These are phyloP conservation scores for Pestalotiopsis sp. DNA, from an alignment of 2,329 filamentous ascomycete species.

Conservation along the genomic window DNA sequence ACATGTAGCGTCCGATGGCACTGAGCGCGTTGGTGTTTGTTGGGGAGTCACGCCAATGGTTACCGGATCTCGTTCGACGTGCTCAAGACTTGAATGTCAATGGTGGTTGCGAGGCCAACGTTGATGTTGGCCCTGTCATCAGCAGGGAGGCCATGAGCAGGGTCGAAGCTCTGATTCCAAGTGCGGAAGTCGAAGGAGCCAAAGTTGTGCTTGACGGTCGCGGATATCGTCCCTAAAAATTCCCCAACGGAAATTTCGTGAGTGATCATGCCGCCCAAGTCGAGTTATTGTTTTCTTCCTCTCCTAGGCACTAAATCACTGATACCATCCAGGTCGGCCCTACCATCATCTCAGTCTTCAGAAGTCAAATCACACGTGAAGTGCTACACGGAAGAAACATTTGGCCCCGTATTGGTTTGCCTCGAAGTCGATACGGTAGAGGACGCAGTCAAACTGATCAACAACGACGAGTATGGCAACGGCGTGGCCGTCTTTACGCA, in stretches of 20 bases:
- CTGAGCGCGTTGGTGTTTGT: slow-evolving; percentile 84
- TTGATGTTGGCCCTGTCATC: slow-evolving; percentile 84
- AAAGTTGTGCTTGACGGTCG: slow-evolving; percentile 82
- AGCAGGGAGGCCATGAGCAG: slow-evolving; percentile 75
- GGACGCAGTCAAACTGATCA: slow-evolving; percentile 80
- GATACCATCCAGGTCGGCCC: slow-evolving; percentile 62
- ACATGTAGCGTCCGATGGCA: slow-evolving; percentile 61
- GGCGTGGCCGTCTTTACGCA: slow-evolving; percentile 83
- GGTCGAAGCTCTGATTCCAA: slow-evolving; percentile 75
- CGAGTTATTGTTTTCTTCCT: no score
- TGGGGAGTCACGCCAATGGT: slow-evolving; percentile 82
- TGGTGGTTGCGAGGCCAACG: slow-evolving; percentile 78
- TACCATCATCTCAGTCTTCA: slow-evolving; percentile 80
- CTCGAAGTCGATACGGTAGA: slow-evolving; percentile 79
- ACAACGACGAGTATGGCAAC: slow-evolving; percentile 85
- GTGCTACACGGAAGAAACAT: slow-evolving; percentile 85
- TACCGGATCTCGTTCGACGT: slow-evolving; percentile 74
- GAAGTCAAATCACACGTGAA: slow-evolving; percentile 80
- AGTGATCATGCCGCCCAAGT: no score
- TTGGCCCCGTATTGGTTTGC: slow-evolving; percentile 82
- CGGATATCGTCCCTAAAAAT: slow-evolving; percentile 73
- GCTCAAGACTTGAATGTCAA: slow-evolving; percentile 74
- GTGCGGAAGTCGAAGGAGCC: slow-evolving; percentile 78
- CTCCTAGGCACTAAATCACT: no score
- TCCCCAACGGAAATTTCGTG: slow-evolving; percentile 75